Evolutionary conservation across 768 basidiomycete genomes (phyloP).

Genomic region (Lyophyllum shimeji): DNA sequence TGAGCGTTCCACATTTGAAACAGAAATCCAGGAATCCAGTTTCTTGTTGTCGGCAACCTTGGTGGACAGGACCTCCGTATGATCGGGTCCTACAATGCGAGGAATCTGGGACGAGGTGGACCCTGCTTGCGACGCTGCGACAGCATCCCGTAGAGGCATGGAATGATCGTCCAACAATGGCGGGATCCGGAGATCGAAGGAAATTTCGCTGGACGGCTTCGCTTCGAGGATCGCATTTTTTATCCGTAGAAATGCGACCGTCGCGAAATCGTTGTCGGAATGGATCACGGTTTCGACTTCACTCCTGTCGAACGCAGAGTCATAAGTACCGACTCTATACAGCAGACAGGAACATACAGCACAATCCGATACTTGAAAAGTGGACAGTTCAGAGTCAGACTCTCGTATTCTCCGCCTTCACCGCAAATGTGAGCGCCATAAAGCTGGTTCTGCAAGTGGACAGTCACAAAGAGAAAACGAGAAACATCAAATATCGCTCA

Average conservation of each 20-base stretch:
- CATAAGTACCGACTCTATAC: not conserved
- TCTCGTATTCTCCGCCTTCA: constrained; percentile 98
- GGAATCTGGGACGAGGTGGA: not conserved
- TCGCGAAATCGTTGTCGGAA: constrained; percentile 80
- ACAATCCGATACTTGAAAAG: constrained; percentile 78
- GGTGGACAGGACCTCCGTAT: not conserved
- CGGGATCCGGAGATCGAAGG: constrained; percentile 38
- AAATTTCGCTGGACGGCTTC: constrained; percentile 36
- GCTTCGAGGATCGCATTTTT: constrained; percentile 61
- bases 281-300: constrained; percentile 74
- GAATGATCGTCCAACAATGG: constrained; percentile 51
- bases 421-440: constrained; percentile 96
- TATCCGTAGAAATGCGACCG: constrained; percentile 88
- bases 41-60: constrained; percentile 20
- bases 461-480: not conserved
- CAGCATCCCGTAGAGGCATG: constrained; percentile 23
- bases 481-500: constrained; percentile 29
- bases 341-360: constrained; percentile 45
- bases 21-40: constrained; percentile 65
- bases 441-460: constrained; percentile 54
- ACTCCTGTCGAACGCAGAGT: constrained; percentile 35
- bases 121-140: constrained; percentile 12
- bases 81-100: not conserved
- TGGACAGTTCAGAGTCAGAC: constrained; percentile 86
- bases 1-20: constrained; percentile 53